These are phyloP conservation scores for Colletotrichum tropicale DNA, from an alignment of 2,329 filamentous ascomycete genomes.

Conservation along the genomic window DNA sequence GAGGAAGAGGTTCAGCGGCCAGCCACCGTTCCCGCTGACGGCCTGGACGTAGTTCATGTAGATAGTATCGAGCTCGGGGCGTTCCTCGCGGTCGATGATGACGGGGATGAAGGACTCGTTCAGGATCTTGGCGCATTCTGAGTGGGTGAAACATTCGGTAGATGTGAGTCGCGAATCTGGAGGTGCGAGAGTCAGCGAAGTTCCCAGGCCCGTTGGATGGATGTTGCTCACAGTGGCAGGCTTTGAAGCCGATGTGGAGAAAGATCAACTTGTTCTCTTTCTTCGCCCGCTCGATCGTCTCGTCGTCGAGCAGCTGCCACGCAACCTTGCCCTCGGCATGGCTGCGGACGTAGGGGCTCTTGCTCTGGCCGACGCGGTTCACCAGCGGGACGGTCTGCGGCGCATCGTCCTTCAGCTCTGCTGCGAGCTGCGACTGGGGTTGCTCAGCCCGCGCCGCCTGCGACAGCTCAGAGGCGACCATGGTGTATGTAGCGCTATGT, in stretches of 20 bases:
- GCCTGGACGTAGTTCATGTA: slow-evolving; percentile 99
- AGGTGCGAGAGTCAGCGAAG: neutral
- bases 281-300: slow-evolving; percentile 77
- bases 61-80: slow-evolving; percentile 91
- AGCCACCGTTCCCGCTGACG: slow-evolving; percentile 86
- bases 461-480: slow-evolving; percentile 41
- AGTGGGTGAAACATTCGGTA: slow-evolving; percentile 87
- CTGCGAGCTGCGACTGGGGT: slow-evolving; percentile 34
- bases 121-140: slow-evolving; percentile 78
- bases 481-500: slow-evolving; percentile 16
- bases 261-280: slow-evolving; percentile 88
- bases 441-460: slow-evolving; percentile 19
- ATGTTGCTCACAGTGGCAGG: slow-evolving; percentile 81
- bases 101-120: slow-evolving; percentile 91
- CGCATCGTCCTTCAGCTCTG: slow-evolving; percentile 21
- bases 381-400: slow-evolving; percentile 26
- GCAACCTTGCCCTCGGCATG: slow-evolving; percentile 83
- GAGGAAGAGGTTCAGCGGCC: slow-evolving; percentile 96
- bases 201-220: neutral
- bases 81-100: slow-evolving; percentile 91
- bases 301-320: slow-evolving; percentile 88
- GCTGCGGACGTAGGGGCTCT: slow-evolving; percentile 66
- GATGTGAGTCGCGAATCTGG: slow-evolving; percentile 89
- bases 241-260: slow-evolving; percentile 91
- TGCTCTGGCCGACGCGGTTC: slow-evolving; percentile 40